Base-by-base conservation (phyloP, 805 yeast species). In the Metschnikowia reukaufii region DNA sequence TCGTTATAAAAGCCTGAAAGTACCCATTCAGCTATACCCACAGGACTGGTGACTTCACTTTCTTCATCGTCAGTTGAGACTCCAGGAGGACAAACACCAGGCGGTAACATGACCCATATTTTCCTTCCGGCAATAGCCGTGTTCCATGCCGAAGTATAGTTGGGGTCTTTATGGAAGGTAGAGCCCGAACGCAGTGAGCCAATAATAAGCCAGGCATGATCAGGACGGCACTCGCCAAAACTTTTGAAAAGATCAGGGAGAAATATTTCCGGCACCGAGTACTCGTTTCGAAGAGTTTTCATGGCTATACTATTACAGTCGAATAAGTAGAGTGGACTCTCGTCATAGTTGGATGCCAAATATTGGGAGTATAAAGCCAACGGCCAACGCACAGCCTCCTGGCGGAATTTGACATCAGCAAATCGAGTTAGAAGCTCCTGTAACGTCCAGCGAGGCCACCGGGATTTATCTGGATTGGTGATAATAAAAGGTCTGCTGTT, bases 11-110 rank as follows among this genome's bases (percentile, higher is more conserved):
- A 90, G 0, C 96, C 96, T 13, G 86, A 75, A 8, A 86, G 63
- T 1, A 88, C 85, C 96, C 96, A 90, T 63, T 90, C 97, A 1
- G 96, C 95, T 17, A 90, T 74, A 0, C 96, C 94, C n/a, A 87
- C 81, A 0, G 97, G 97, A 1, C 92, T 78, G 0, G 96, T 89
- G 17, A 90, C 97, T 62, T 89, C 96, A 57, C 89, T 82, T 63
- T 88, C 96, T 33, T 80, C 85, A 3, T 69, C 77, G 59, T 83
- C 86, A 0, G 90, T 84, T 36, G 81, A 79, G 0, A 91, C 90
- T 0, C 97, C 97, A 0, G 97, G 96, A 0, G 96, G 96, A 7
- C 76, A 75, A 5, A 77, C 66, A 16, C 73, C 71, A 0, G 95
- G 94, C 1, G 96, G 96, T 15, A 88, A 72, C 96, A 90, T 87